Evolutionary conservation across 2,329 filamentous ascomycete genomes (phyloP).

Genomic region (Scedosporium boydii): DNA sequence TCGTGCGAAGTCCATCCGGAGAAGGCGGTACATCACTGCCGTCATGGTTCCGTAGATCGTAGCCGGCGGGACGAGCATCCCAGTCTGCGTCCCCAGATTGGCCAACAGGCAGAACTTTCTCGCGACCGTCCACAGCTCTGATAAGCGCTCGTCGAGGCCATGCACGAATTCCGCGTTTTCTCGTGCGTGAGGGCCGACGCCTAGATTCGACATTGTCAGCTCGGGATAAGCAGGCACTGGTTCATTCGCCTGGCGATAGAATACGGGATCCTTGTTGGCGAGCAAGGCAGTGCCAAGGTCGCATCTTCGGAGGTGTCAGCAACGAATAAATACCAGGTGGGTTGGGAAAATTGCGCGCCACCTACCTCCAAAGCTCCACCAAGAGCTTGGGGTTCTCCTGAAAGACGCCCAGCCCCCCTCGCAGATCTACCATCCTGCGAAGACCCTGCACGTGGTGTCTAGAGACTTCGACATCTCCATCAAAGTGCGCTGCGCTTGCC

Average conservation of each 20-base stretch:
- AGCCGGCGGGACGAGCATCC: constrained; percentile 10
- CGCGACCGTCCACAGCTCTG: constrained; percentile 13
- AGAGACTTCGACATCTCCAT: background rate
- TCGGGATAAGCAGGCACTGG: too few species aligned
- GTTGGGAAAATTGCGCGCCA: background rate
- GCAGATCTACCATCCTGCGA: background rate
- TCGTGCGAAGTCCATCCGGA: constrained; percentile 19
- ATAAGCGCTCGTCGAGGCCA: constrained; percentile 12
- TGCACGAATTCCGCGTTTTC: background rate
- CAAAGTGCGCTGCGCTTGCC: background rate
- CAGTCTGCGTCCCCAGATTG: constrained; percentile 15
- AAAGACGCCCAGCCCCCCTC: background rate
- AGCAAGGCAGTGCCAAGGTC: background rate
- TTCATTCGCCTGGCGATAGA: too few species aligned
- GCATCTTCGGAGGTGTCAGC: background rate
- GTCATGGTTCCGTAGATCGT: constrained; percentile 20
- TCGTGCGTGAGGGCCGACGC: too few species aligned
- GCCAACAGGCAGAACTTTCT: constrained; percentile 16
- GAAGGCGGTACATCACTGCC: constrained; percentile 29
- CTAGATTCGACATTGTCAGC: too few species aligned
- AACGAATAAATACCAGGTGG: background rate
- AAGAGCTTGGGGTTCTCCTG: background rate
- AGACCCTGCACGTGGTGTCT: background rate
- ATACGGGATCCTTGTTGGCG: too few species aligned
- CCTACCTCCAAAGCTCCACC: background rate